Evolutionary conservation across 176 grass and related monocot genomes (phyloP).

Genomic region (Ensete ventricosum): DNA sequence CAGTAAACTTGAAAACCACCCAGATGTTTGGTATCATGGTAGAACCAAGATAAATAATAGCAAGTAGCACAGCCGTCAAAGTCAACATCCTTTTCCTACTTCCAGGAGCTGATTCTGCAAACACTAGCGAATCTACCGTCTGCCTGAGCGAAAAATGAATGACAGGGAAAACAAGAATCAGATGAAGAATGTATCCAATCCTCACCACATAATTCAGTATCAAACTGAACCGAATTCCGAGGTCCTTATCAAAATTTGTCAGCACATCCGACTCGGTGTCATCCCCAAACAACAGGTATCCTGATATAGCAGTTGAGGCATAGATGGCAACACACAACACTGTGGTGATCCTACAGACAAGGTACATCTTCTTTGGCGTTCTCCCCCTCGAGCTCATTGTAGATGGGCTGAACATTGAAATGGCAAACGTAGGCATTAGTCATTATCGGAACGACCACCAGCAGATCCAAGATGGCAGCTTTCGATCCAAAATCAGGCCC

Average conservation of each 20-base stretch:
- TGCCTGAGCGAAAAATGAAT: conserved; percentile 97
- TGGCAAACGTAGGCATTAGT: conserved; percentile 87
- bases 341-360: conserved; percentile 55
- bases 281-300: conserved; percentile 73
- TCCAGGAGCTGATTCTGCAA: conserved; percentile 26
- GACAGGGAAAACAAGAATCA: conserved; percentile 88
- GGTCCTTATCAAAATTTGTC: conserved; percentile 94
- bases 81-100: conserved; percentile 56
- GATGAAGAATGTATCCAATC: conserved; percentile 84
- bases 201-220: conserved; percentile 86
- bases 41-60: conserved; percentile 64
- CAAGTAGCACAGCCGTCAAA: conserved; percentile 72
- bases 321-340: conserved; percentile 62
- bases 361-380: conserved; percentile 78
- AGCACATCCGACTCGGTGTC: conserved; percentile 85
- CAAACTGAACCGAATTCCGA: conserved; percentile 80
- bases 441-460: conserved; percentile 95
- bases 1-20: conserved; percentile 95
- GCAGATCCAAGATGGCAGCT: conserved; percentile 59
- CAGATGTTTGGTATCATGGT: conserved; percentile 95
- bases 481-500: conserved; percentile 76
- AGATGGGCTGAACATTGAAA: conserved; percentile 92
- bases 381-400: conserved; percentile 87
- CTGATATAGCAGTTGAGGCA: conserved; percentile 63
- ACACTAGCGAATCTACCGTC: conserved; percentile 68